Conservation (phyloP, 768 basidiomycete genomes). For the Leccinum subgranulosum region DNA sequence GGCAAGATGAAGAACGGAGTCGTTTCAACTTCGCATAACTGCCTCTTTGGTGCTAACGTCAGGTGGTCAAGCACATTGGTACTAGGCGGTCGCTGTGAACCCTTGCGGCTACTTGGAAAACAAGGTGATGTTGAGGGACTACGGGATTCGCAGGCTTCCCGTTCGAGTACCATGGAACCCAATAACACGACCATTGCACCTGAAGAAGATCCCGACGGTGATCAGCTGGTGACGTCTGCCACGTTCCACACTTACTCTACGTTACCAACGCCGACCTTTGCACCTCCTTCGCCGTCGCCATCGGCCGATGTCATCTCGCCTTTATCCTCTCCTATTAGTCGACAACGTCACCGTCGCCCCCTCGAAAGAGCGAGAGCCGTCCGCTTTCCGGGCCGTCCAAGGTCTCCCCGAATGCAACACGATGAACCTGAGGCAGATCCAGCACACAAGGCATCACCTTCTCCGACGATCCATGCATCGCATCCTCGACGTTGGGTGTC, state of each 20-base stretch:
- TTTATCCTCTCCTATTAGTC: slow-evolving; percentile 18
- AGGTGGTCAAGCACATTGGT: neutral
- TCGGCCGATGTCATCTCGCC: slow-evolving; percentile 23
- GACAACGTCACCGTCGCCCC: slow-evolving; percentile 27
- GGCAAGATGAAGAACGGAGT: neutral
- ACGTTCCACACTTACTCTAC: slow-evolving; percentile 27
- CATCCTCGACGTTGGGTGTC: slow-evolving; percentile 14
- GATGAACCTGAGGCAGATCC: slow-evolving; percentile 12
- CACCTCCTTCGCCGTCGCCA: slow-evolving; percentile 30
- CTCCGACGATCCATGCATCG: slow-evolving; percentile 2
- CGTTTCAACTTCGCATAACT: neutral
- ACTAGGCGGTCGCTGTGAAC: neutral
- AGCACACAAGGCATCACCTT: neutral
- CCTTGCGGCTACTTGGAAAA: neutral
- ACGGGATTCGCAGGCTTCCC: slow-evolving; percentile 16
- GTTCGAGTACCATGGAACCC: slow-evolving; percentile 12
- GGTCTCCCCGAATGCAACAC: slow-evolving; percentile 22
- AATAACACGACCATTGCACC: slow-evolving; percentile 5
- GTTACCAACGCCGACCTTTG: slow-evolving; percentile 24
- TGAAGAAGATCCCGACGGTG: slow-evolving; percentile 17
- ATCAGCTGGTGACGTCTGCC: slow-evolving; percentile 15
- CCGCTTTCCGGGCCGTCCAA: slow-evolving; percentile 25
- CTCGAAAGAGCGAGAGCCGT: slow-evolving; percentile 33
- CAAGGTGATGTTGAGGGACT: slow-evolving; percentile 2
- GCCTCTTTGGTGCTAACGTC: neutral